A percentile compares a stretch with the other conserved stretches of the same genome.
phyloP scores from a whole-genome alignment of 257 asterid genomes.

The Buddleja alternifolia region DNA sequence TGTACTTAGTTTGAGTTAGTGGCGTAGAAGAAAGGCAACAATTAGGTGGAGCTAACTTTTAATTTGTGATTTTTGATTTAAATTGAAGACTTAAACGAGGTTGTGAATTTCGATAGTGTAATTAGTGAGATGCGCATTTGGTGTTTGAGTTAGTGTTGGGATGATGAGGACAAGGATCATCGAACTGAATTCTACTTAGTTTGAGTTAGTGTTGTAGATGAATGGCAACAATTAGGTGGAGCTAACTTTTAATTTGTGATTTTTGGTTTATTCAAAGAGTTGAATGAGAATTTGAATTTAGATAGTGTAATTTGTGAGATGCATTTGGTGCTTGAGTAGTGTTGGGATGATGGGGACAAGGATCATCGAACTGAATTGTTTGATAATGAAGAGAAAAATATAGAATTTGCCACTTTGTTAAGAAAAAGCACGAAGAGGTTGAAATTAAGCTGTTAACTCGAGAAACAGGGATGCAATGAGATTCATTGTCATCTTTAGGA shows the following conservation, averaged over 20 bases:
- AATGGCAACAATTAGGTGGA: too few relatives aligned
- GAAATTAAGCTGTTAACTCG: not conserved
- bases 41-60: not conserved
- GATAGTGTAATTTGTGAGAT: not conserved
- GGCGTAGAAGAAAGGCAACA: not conserved
- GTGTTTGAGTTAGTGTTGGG: conserved; percentile 1
- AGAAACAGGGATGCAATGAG: too few relatives aligned
- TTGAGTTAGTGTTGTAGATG: too few relatives aligned
- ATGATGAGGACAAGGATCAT: not conserved
- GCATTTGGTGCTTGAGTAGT: conserved; percentile 19
- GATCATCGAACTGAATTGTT: not conserved
- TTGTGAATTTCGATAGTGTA: not conserved
- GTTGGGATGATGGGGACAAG: not conserved
- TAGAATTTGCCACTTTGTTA: not conserved
- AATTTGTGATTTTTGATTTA: conserved; percentile 15
- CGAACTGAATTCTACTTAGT: not conserved
- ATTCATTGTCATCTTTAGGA: not conserved
- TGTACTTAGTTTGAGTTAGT: conserved; percentile 13
- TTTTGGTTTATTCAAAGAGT: conserved; percentile 22
- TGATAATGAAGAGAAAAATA: not conserved
- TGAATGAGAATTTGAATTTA: not conserved
- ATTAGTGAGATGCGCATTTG: conserved; percentile 15
- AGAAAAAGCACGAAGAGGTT: not conserved
- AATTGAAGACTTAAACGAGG: conserved; percentile 16
- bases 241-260: too few relatives aligned